phyloP scores from a whole-genome alignment of 495 filamentous ascomycete genomes.

The Podospora conica region DNA sequence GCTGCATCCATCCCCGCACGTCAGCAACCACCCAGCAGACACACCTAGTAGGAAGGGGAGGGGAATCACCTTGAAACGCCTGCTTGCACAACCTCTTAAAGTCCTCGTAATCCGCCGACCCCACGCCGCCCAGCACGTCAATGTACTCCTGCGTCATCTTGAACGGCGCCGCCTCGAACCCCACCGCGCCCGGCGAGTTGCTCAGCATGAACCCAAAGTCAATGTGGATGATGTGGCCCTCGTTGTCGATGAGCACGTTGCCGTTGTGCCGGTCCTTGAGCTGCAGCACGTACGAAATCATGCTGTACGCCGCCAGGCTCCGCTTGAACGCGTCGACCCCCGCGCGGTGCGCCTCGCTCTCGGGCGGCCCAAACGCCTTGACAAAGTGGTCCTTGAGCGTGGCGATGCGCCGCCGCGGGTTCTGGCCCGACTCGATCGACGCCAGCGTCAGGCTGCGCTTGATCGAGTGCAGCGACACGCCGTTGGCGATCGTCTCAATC shows the following conservation, averaged over 20 bases:
- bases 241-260: constrained; percentile 71
- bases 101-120: constrained; percentile 54
- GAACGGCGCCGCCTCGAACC: constrained; percentile 74
- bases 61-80: constrained; percentile 63
- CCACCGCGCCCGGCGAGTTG: constrained; percentile 68
- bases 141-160: constrained; percentile 75
- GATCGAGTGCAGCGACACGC: constrained; percentile 67
- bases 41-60: constrained; percentile 1
- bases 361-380: constrained; percentile 62
- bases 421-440: constrained; percentile 56
- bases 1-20: constrained; percentile 39
- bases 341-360: constrained; percentile 53
- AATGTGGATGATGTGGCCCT: constrained; percentile 75
- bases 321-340: constrained; percentile 65
- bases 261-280: constrained; percentile 78
- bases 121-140: constrained; percentile 63
- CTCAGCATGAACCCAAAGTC: constrained; percentile 81
- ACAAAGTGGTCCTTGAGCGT: constrained; percentile 70
- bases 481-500: constrained; percentile 76
- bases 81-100: constrained; percentile 68
- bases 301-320: constrained; percentile 67
- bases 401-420: constrained; percentile 60
- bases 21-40: neutral
- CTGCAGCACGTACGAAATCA: constrained; percentile 69
- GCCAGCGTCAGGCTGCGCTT: constrained; percentile 68